Evolutionary conservation across 345 rosid genomes (phyloP).

Genomic region (Lenwebbia sp.): DNA sequence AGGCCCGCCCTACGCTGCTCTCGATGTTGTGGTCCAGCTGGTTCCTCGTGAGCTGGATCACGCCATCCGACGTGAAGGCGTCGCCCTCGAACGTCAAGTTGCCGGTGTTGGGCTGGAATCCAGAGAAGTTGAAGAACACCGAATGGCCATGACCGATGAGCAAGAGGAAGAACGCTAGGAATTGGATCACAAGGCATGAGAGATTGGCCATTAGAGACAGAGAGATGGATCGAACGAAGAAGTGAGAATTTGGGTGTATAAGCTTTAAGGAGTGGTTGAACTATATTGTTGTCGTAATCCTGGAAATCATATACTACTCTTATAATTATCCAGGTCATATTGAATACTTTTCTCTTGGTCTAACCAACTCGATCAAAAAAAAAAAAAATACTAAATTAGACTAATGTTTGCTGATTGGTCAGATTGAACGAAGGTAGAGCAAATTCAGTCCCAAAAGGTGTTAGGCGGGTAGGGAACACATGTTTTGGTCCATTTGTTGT

Average conservation of each 20-base stretch:
- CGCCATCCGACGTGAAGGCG: constrained; percentile 8
- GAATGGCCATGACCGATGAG: constrained; percentile 10
- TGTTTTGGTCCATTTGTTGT: not conserved
- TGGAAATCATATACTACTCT: not conserved
- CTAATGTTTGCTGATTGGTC: not conserved
- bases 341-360: not conserved
- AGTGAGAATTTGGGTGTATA: not conserved
- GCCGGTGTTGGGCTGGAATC: constrained; percentile 14
- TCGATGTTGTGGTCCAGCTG: constrained; percentile 4
- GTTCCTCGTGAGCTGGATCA: constrained; percentile 33
- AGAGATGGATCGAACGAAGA: not conserved
- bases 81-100: constrained; percentile 28
- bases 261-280: not conserved
- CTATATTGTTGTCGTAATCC: not conserved
- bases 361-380: not conserved
- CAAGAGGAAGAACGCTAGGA: not conserved
- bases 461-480: no score
- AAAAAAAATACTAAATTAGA: not conserved
- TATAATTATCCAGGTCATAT: not conserved
- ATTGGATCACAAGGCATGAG: constrained; percentile 1
- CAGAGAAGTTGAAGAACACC: constrained; percentile 26
- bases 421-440: not conserved
- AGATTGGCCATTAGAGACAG: not conserved
- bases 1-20: constrained; percentile 35
- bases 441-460: not conserved